Evolutionary conservation across 169 alveolate species (phyloP).

Genomic region (Miamiensis avidus): DNA sequence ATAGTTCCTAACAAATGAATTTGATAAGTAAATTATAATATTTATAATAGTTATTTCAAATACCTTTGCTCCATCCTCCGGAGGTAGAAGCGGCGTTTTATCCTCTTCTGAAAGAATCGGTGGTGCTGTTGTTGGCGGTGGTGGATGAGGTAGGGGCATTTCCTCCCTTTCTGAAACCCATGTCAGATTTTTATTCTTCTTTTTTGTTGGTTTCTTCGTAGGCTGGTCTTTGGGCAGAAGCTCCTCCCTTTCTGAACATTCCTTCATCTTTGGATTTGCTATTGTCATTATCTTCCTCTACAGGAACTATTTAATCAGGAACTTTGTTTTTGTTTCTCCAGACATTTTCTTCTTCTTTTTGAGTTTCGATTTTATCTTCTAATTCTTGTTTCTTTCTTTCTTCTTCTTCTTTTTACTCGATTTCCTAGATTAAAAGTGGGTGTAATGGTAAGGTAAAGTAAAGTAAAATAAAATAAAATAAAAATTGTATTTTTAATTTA

Average conservation of each 20-base stretch:
- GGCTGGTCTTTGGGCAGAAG: neutral
- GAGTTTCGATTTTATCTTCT: neutral
- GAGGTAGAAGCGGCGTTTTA: neutral
- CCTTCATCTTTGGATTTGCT: neutral
- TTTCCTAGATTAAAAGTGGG: too few relatives aligned
- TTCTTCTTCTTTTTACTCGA: neutral
- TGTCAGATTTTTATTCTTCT: neutral
- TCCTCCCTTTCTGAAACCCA: neutral
- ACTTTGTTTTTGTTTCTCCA: too few relatives aligned
- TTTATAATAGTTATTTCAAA: too few relatives aligned
- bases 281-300: too few relatives aligned
- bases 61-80: too few relatives aligned
- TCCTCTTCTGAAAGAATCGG: neutral
- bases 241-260: neutral
- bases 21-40: too few relatives aligned
- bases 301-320: too few relatives aligned
- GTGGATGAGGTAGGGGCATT: neutral
- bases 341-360: neutral
- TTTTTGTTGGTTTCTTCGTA: neutral
- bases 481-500: too few relatives aligned
- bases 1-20: too few relatives aligned
- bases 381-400: neutral
- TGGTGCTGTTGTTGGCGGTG: neutral
- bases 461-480: too few relatives aligned
- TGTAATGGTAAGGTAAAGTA: too few relatives aligned